Conservation (phyloP, 306 rosid species). For the Cucumis cinereus region DNA sequence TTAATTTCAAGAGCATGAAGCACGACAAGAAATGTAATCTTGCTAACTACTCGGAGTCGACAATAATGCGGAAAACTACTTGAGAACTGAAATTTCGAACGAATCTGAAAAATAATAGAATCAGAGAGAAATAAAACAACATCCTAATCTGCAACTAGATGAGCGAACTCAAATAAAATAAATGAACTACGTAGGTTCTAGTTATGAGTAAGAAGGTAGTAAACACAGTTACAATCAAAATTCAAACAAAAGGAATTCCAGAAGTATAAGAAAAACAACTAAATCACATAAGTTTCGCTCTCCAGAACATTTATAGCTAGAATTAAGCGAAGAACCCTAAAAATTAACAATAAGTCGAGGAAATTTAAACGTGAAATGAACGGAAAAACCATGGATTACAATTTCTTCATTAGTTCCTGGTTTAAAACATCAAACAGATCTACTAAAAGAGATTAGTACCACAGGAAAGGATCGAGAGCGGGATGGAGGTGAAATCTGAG, state of each 20-base stretch:
- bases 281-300: not conserved
- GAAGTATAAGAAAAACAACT: not conserved
- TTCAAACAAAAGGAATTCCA: not conserved
- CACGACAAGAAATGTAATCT: not conserved
- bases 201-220: not conserved
- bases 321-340: not conserved
- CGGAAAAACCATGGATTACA: not conserved
- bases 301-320: not conserved
- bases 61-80: not conserved
- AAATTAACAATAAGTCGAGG: not conserved
- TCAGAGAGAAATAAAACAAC: not conserved
- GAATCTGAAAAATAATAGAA: not conserved
- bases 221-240: not conserved
- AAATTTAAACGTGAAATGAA: not conserved
- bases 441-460: conserved; percentile 19
- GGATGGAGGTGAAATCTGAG: conserved; percentile 21
- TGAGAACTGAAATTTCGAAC: not conserved
- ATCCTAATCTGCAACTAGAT: not conserved
- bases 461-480: conserved; percentile 35
- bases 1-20: not conserved
- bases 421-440: not conserved
- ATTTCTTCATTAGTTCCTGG: not conserved
- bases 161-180: not conserved
- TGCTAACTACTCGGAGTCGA: not conserved
- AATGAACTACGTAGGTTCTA: not conserved